Evolutionary conservation across 73 alveolate genomes (phyloP).

Genomic region (Stentor coeruleus): DNA sequence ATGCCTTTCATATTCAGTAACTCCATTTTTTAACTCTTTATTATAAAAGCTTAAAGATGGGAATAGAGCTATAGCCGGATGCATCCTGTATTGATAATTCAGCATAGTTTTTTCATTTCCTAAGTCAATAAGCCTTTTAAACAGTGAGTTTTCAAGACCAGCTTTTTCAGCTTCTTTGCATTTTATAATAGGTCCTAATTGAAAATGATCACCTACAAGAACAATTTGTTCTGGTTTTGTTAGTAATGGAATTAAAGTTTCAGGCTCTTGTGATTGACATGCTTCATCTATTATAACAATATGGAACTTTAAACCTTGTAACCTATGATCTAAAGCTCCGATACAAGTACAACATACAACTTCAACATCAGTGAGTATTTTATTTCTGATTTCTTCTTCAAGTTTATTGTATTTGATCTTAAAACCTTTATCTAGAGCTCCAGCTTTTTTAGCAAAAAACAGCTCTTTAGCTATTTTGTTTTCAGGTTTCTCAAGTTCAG

Average conservation of each 20-base stretch:
- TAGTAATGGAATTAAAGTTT: constrained; percentile 83
- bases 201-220: constrained; percentile 94
- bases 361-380: constrained; percentile 30
- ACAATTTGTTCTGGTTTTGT: constrained; percentile 94
- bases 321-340: constrained; percentile 47
- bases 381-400: neutral
- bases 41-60: constrained; percentile 93
- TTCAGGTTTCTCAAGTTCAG: neutral
- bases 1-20: neutral
- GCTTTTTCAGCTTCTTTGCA: constrained; percentile 94
- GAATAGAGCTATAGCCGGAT: constrained; percentile 88
- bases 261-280: constrained; percentile 94
- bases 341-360: constrained; percentile 48
- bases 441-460: neutral
- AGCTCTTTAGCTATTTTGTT: neutral
- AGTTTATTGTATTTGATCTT: neutral
- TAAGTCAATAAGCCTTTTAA: constrained; percentile 89
- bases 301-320: constrained; percentile 34
- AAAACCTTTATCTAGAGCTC: neutral
- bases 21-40: constrained; percentile 76
- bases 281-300: constrained; percentile 77
- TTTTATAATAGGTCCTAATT: constrained; percentile 91
- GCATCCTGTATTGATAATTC: constrained; percentile 97
- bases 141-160: constrained; percentile 87
- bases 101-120: constrained; percentile 87